phyloP scores from a whole-genome alignment of 1,284 basidiomycete genomes.

The Gymnopus androsaceus region DNA sequence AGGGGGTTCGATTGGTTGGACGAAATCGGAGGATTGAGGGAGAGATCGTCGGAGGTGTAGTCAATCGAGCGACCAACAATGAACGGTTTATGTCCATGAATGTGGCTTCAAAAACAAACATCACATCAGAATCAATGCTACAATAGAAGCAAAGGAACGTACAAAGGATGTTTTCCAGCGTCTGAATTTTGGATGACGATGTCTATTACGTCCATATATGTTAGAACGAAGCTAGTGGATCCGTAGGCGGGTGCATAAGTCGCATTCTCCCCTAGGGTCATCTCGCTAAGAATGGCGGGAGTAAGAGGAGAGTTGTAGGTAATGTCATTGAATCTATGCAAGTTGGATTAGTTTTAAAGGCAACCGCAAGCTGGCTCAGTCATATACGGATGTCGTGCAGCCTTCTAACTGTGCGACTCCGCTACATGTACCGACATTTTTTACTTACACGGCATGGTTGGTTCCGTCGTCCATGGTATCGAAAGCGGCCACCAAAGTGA shows the following conservation, averaged over 20 bases:
- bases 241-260: conserved; percentile 77
- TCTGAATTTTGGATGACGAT: conserved; percentile 83
- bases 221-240: conserved; percentile 71
- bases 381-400: too few relatives aligned
- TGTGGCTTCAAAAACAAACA: conserved; percentile 49
- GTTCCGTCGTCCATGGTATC: conserved; percentile 79
- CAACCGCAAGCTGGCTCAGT: too few relatives aligned
- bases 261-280: conserved; percentile 78
- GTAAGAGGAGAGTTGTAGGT: conserved; percentile 71
- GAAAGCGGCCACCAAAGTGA: conserved; percentile 63
- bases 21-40: conserved; percentile 78
- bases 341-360: too few relatives aligned
- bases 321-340: conserved; percentile 74
- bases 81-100: conserved; percentile 84
- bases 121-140: neutral
- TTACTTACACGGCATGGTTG: conserved; percentile 73
- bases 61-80: conserved; percentile 74
- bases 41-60: conserved; percentile 76
- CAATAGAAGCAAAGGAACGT: conserved; percentile 27
- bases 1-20: conserved; percentile 83
- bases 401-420: too few relatives aligned
- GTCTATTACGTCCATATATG: conserved; percentile 78
- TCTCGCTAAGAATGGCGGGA: conserved; percentile 74
- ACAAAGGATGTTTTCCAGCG: conserved; percentile 81
- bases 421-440: too few relatives aligned